Base-by-base conservation (phyloP, 169 alveolate genomes). In the Cryptosporidium felis region DNA sequence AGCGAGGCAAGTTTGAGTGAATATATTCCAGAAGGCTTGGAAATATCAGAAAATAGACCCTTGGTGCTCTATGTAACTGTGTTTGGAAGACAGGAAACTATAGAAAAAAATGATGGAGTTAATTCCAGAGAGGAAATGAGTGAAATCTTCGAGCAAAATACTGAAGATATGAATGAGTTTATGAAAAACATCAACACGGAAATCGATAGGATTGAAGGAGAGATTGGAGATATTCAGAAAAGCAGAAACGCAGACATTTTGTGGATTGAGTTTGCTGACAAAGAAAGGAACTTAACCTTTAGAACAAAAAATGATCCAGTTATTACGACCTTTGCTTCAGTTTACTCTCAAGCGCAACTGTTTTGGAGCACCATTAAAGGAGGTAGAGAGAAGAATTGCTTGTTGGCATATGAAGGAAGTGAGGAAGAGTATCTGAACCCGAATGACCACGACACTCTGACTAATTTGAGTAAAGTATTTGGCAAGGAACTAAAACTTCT, bases 291-390 rank as follows among this genome's bases (percentile, higher is more conserved):
- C 8, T 0, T 74, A 5, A 44, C 38, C n/a, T 1, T 21, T 8
- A 36, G 38, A 5, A 8, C 56, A 30, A 56, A 53, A 23, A 49
- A 18, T 18, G 85, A 74, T 53, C 74, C 85, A 3, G 21, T 67
- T 34, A 38, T 74, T 5, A 41, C 32, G 5, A 74, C 85, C 14
- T 18, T 38, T 4, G 85, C 85, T 9, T 47, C 85, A 32, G 28
- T 74, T 10, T 74, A 74, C 23, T 49, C 85, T 0, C 85, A 53
- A 30, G 85, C 85, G 3, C 85, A 74, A 18, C 12, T 74, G 6
- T 30, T 74, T 18, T 74, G 74, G 85, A 18, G 32, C 14, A 36
- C 85, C 18, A n/a, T n/a, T n/a, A 36, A 42, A 8, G 53, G 53
- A 63, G 21, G 38, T 2, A 74, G 36, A 18, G 67, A 49, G 42